Conservation (phyloP, 2,329 filamentous ascomycete genomes). For the Incumbomyces lentus region DNA sequence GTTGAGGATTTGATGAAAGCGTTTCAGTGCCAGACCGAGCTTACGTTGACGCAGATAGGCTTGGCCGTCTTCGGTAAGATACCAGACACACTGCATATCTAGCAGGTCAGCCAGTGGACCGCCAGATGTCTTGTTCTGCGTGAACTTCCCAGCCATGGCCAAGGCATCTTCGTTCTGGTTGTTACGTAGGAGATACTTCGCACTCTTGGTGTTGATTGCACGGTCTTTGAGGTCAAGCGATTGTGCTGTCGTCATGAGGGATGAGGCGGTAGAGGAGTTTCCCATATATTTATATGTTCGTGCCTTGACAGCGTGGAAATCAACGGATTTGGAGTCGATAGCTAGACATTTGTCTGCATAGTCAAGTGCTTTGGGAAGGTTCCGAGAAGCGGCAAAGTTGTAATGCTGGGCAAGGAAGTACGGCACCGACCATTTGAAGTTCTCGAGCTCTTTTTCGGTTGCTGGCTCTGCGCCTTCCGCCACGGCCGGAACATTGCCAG, state of each 20-base stretch:
- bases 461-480: constrained; percentile 39
- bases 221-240: constrained; percentile 79
- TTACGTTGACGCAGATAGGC: constrained; percentile 75
- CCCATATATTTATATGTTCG: constrained; percentile 88
- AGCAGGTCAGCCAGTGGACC: constrained; percentile 83
- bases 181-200: constrained; percentile 92
- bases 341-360: constrained; percentile 77
- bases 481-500: constrained; percentile 40
- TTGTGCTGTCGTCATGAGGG: constrained; percentile 79
- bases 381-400: constrained; percentile 79
- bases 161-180: constrained; percentile 79
- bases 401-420: constrained; percentile 97
- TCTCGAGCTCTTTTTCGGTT: constrained; percentile 43
- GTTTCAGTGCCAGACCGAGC: constrained; percentile 76
- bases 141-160: constrained; percentile 87
- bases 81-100: constrained; percentile 99
- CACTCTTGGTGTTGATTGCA: constrained; percentile 96
- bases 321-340: constrained; percentile 68
- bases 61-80: constrained; percentile 86
- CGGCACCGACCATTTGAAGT: constrained; percentile 66
- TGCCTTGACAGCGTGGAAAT: constrained; percentile 91
- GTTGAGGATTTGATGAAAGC: constrained; percentile 76
- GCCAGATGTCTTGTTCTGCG: constrained; percentile 75
- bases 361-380: constrained; percentile 69
- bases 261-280: constrained; percentile 66